Percentiles rank a stretch among this genome's conserved stretches.
These are phyloP conservation scores for Pseudonectria foliicola DNA, from an alignment of 2,329 filamentous ascomycete species.

Conservation along the genomic window DNA sequence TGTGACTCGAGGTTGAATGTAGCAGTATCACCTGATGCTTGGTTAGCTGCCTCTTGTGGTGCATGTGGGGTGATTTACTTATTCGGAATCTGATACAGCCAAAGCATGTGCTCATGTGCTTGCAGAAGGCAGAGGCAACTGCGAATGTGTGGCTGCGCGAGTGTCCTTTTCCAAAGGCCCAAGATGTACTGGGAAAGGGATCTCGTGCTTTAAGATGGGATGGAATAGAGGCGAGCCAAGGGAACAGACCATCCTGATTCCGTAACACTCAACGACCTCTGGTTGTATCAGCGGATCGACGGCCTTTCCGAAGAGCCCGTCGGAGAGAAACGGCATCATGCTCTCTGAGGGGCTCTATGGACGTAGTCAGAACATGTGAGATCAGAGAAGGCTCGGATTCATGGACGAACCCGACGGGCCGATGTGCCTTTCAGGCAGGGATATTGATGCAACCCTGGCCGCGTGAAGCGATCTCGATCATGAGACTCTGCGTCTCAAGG, in stretches of 20 bases:
- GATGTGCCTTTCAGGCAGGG: conserved; percentile 6
- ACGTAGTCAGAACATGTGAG: conserved; percentile 1
- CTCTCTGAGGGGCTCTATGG: conserved; percentile 1
- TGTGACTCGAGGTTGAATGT: too few species aligned
- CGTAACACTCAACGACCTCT: not conserved
- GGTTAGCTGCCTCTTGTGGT: too few species aligned
- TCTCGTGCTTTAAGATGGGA: too few species aligned
- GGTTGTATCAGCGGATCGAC: conserved; percentile 6
- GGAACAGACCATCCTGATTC: not conserved
- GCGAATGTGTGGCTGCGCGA: too few species aligned
- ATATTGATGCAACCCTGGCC: not conserved
- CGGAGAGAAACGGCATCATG: not conserved
- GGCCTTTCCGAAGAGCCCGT: conserved; percentile 7
- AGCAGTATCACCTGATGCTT: too few species aligned
- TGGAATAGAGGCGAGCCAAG: conserved; percentile 8
- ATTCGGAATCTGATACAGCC: too few species aligned
- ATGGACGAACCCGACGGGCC: conserved; percentile 14
- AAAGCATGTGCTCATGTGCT: too few species aligned
- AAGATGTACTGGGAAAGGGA: too few species aligned
- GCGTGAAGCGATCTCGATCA: not conserved
- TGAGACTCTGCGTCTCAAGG: conserved; percentile 1
- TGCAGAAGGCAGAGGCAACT: too few species aligned
- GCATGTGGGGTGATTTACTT: too few species aligned
- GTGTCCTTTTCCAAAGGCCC: too few species aligned
- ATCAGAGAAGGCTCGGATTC: conserved; percentile 12